Base-by-base conservation (phyloP, 1,284 basidiomycete genomes). In the Xerocomus amazonicus region DNA sequence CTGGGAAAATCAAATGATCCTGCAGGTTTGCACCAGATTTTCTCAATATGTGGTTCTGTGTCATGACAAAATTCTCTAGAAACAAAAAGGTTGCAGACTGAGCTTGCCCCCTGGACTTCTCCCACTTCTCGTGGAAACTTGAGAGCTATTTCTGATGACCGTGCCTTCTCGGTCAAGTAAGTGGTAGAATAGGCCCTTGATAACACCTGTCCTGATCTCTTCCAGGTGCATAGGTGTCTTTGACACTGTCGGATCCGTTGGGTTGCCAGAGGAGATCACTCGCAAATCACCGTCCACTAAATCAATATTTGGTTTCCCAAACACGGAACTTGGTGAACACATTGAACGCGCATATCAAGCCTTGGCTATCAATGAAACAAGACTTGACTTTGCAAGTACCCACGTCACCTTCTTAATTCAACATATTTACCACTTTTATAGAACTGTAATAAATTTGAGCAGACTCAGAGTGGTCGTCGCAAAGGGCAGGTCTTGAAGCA, bases 171-270 rank as follows among this genome's bases (percentile, higher is more conserved):
- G 3, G 65, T 87, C 56, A 85, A 84, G 84, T 87, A 51, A 50
- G 74, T 55, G 23, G 52, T 31, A 4, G 13, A 26, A 23, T 12
- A 9, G 46, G 45, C 9, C 27, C 8, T 34, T 9, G 8, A 28
- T 36, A 40, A 42, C 57, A 27, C 47, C 14, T 35, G 16, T 50
- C 39, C 28, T 16, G 28, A 31, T 12, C 29, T 31, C 31, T 14
- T 43, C 29, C 47, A 87, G 85, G 65, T 83, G 82, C 56, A 57
- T 87, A 44, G 85, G 85, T 3, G 83, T 87, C 14, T 87, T 83
- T 58, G 84, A 87, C 59, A 87, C 85, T 3, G 85, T 87, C 23
- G 84, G 84, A 12, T 77, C 81, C 16, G 62, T 86, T 28, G 85
- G 84, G 9, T 62, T 87, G 19, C 85, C 84, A 2, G 80, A 81